Evolutionary conservation across 805 yeast species (phyloP), one percentile per base, ranked within the genome.

Genomic region (Starmera caribaea): DNA sequence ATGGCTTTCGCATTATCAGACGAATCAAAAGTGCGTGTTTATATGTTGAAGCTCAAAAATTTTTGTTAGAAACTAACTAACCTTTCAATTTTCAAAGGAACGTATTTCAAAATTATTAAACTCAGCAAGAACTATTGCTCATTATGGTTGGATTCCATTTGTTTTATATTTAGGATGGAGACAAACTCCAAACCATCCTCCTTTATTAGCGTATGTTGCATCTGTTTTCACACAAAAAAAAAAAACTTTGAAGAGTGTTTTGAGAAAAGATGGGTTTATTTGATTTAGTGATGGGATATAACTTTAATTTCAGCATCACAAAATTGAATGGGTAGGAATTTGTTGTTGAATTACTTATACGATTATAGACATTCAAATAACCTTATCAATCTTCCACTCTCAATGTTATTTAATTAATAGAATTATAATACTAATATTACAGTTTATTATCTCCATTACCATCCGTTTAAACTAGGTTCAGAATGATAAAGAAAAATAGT

Each of bases 61-160:
- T 14, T 6, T 21, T 26, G 3, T 28, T 8, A 7, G 34, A 11
- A 11, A 15, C 4, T 13, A n/a, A 32, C 15, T 15, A 15, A 15
- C 15, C 11, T 32, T 32, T 16, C 15, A 13, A 12, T 17, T 10
- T 32, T 17, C 54, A 21, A 21, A 83, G 75, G 98, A 92, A 69
- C 87, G 97, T 68, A 75, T 92, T 62, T 66, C 80, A 60, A 86
- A 81, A 62, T 67, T 89, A 47, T 67, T 88, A 50, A 94, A 84
- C 52, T 71, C 86, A 53, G 79, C 96, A 48, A 85, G 87, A 59
- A 83, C 86, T 39, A 73, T 82, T 55, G 84, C 90, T 43, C 98
- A 94, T 66, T 92, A 88, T 65, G 97, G 97, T 36, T 92, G 95
- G 86, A 81, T 92, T 54, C 98, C 98, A 41, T 83, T 92, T 59